Conservation (phyloP, 768 basidiomycete species). For the Mycena crocata region DNA sequence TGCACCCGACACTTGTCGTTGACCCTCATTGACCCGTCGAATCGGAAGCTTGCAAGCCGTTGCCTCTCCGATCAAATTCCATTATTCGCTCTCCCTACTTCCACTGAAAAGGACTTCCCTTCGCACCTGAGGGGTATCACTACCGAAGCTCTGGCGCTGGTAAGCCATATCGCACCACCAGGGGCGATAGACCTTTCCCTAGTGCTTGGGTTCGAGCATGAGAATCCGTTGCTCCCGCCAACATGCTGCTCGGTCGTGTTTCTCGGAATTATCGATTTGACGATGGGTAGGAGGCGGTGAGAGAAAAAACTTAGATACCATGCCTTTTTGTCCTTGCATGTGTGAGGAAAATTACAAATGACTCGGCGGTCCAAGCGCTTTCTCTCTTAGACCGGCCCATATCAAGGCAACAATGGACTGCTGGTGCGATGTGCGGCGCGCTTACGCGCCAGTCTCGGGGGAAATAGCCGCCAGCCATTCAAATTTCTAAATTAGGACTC, state of each 20-base stretch:
- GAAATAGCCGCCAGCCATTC: not conserved
- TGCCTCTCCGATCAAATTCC: constrained; percentile 10
- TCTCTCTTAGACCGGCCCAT: not conserved
- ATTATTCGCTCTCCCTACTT: constrained; percentile 3
- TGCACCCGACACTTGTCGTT: constrained; percentile 7
- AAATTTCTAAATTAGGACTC: constrained; percentile 6
- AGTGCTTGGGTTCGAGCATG: constrained; percentile 4
- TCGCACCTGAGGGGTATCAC: not conserved
- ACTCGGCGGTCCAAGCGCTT: constrained; percentile 15
- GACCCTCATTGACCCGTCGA: constrained; percentile 16
- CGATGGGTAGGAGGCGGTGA: constrained; percentile 11
- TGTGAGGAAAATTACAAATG: constrained; percentile 1
- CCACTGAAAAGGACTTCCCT: not conserved
- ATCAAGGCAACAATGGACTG: not conserved
- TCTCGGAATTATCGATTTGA: constrained; percentile 22
- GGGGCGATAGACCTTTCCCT: not conserved
- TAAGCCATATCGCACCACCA: constrained; percentile 10
- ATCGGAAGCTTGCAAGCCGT: not conserved
- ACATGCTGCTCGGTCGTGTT: constrained; percentile 24
- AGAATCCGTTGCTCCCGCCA: constrained; percentile 7
- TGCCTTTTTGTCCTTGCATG: too few relatives aligned
- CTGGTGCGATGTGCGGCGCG: not conserved
- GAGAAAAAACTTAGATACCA: constrained; percentile 18
- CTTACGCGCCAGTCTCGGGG: not conserved
- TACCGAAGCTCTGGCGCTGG: constrained; percentile 19